Evolutionary conservation across 257 asterid genomes (phyloP).

Genomic region (Schizonepeta tenuifolia): DNA sequence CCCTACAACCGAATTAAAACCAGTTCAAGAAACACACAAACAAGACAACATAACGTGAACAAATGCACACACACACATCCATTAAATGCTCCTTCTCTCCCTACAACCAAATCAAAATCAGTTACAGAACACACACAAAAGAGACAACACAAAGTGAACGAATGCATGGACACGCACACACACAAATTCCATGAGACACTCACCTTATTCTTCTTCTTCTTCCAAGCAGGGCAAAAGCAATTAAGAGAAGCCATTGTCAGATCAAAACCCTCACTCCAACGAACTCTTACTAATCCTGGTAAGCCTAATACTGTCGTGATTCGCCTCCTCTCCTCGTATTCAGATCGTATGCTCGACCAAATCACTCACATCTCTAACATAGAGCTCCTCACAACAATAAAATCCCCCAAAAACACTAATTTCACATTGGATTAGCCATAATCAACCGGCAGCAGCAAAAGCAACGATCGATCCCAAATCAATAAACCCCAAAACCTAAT

Average conservation of each 20-base stretch:
- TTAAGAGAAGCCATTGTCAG: constrained; percentile 47
- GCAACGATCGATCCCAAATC: constrained; percentile 46
- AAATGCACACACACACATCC: neutral
- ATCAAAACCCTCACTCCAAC: neutral
- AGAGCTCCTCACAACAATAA: constrained; percentile 29
- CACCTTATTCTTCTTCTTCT: constrained; percentile 55
- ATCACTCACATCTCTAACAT: constrained; percentile 40
- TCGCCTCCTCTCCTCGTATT: constrained; percentile 9
- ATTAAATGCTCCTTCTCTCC: constrained; percentile 30
- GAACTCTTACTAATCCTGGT: neutral
- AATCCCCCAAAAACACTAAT: constrained; percentile 14
- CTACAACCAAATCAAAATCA: constrained; percentile 38
- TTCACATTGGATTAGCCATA: constrained; percentile 60
- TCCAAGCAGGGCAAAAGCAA: constrained; percentile 52
- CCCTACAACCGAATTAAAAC: constrained; percentile 42
- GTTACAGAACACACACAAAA: neutral
- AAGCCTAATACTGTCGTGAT: neutral
- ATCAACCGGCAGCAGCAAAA: constrained; percentile 66
- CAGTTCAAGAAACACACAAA: neutral
- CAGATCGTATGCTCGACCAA: constrained; percentile 20
- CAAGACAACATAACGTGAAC: no score
- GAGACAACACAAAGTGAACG: no score
- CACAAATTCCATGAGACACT: constrained; percentile 3
- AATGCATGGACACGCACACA: neutral
- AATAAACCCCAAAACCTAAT: constrained; percentile 36